Evolutionary conservation across 176 grass and related monocot genomes (phyloP).

Genomic region (maize (Zea mays)): DNA sequence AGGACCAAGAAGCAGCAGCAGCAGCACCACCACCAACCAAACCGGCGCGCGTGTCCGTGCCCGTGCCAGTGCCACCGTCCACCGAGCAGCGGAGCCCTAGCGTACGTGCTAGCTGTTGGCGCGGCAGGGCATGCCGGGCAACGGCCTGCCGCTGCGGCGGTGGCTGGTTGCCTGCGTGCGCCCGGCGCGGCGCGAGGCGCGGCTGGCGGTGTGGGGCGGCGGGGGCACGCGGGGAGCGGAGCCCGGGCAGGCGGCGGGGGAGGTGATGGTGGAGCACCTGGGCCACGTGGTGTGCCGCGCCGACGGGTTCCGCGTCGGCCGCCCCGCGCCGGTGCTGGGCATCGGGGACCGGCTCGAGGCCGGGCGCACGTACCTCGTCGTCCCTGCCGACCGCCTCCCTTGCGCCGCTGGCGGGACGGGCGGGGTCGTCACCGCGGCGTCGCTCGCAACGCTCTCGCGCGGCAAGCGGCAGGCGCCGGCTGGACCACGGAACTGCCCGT

Average conservation of each 20-base stretch:
- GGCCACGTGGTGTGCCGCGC: conserved; percentile 58
- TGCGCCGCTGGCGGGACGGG: neutral
- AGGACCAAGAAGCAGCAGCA: too few relatives aligned
- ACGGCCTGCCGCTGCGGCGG: neutral
- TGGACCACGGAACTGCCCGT: conserved; percentile 40
- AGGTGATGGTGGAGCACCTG: conserved; percentile 55
- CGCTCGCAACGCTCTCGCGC: conserved; percentile 47
- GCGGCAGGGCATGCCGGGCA: conserved; percentile 12
- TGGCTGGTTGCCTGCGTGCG: conserved; percentile 15
- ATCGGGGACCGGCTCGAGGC: conserved; percentile 54
- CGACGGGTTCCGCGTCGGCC: conserved; percentile 64
- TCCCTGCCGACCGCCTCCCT: conserved; percentile 53
- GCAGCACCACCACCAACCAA: too few relatives aligned
- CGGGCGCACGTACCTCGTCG: conserved; percentile 59
- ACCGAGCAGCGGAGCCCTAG: neutral
- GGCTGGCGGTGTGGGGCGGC: conserved; percentile 71
- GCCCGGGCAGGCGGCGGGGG: conserved; percentile 35
- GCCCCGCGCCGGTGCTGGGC: conserved; percentile 46
- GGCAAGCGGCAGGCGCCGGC: neutral
- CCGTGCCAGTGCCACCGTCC: too few relatives aligned
- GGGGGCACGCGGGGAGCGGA: conserved; percentile 2
- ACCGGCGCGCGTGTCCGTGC: too few relatives aligned
- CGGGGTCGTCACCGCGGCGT: conserved; percentile 40
- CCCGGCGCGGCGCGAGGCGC: neutral
- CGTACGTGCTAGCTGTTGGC: neutral